A percentile compares a stretch with the other conserved stretches of the same genome.
Evolutionary conservation across 169 alveolate species (phyloP).

Genomic region (Cryptosporidium meleagridis): DNA sequence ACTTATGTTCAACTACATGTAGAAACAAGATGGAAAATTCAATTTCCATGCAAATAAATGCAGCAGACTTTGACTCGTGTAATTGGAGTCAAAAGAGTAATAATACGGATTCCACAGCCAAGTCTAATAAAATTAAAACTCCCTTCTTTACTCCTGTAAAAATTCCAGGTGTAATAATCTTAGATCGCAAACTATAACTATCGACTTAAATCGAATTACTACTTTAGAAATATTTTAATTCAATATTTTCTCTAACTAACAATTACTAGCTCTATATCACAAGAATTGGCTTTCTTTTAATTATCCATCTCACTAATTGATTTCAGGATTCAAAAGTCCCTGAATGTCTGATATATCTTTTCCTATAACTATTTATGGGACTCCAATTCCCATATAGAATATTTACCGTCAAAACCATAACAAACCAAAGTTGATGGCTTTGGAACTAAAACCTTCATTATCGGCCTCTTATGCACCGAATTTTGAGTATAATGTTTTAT

Average conservation of each 20-base stretch:
- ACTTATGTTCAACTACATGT: not conserved
- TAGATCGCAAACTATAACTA: constrained; percentile 37
- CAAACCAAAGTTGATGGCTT: constrained; percentile 9
- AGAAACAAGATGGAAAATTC: not conserved
- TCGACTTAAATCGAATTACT: not conserved
- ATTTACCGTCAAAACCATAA: constrained; percentile 46
- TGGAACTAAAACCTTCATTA: constrained; percentile 17
- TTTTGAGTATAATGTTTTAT: constrained; percentile 37
- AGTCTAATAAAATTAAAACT: constrained; percentile 18
- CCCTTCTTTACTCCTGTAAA: constrained; percentile 72
- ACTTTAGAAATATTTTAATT: too few species aligned
- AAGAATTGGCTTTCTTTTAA: not conserved
- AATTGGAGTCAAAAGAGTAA: constrained; percentile 15
- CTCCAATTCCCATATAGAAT: constrained; percentile 38
- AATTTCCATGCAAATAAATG: not conserved
- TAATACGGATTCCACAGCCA: constrained; percentile 6
- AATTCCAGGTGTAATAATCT: constrained; percentile 60
- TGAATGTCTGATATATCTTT: not conserved
- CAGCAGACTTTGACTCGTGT: constrained; percentile 14
- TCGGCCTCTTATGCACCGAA: constrained; percentile 52
- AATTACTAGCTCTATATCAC: not conserved
- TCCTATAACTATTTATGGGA: not conserved
- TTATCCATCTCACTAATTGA: not conserved
- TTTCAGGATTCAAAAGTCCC: not conserved
- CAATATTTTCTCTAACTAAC: not conserved